These are phyloP conservation scores for Phaeophleospora eucalypticola DNA, from an alignment of 2,329 filamentous ascomycete species.

Conservation along the genomic window DNA sequence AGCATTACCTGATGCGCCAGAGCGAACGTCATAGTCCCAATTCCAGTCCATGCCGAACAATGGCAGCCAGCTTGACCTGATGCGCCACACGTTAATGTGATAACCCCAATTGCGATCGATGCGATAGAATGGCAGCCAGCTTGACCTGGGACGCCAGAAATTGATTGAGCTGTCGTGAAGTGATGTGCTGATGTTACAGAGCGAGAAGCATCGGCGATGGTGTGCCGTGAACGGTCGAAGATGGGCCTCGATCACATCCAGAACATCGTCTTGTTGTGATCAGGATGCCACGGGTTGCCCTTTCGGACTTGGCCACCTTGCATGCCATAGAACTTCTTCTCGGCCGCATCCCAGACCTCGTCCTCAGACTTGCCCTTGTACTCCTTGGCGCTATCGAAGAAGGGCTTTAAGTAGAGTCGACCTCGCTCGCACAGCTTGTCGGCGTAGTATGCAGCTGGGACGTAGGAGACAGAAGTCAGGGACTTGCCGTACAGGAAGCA, in stretches of 20 bases:
- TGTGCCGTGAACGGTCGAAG: no score
- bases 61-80: slow-evolving; percentile 8
- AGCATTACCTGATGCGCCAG: neutral
- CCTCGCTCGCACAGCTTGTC: slow-evolving; percentile 39
- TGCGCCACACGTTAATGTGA: neutral
- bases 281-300: slow-evolving; percentile 26
- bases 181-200: neutral
- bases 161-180: neutral
- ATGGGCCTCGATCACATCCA: no score
- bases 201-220: slow-evolving; percentile 10
- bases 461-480: slow-evolving; percentile 34
- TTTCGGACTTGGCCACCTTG: neutral
- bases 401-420: slow-evolving; percentile 24
- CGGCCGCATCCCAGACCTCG: neutral
- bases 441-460: slow-evolving; percentile 37
- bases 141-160: slow-evolving; percentile 3
- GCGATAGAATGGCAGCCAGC: slow-evolving; percentile 4
- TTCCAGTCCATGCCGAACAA: no score
- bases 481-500: slow-evolving; percentile 35
- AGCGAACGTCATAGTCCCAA: neutral
- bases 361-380: slow-evolving; percentile 45
- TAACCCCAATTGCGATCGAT: no score
- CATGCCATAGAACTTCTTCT: neutral
- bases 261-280: slow-evolving; percentile 29
- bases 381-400: slow-evolving; percentile 4